Base-by-base conservation (phyloP, 1,284 basidiomycete genomes). In the Cystobasidium slooffiae region DNA sequence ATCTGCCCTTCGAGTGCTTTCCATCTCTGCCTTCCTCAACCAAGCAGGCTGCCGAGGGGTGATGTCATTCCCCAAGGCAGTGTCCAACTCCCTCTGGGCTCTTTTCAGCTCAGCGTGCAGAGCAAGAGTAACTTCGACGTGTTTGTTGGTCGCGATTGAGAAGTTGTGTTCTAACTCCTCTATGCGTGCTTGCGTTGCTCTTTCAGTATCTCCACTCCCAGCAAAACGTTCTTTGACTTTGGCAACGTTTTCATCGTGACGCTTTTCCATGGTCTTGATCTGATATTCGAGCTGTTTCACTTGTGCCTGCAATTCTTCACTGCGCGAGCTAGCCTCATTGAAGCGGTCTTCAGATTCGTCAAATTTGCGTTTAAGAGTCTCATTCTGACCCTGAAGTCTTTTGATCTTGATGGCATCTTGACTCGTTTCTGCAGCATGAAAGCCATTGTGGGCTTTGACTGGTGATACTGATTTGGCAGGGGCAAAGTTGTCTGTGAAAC, bases 301-400 rank as follows among this genome's bases (percentile, higher is more conserved):
- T 22, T 53, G 39, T 9, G 56, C 58, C 31, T 63, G n/a, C 6
- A 51, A n/a, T 10, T 44, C 52, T 18, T 53, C 64, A 31, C 49
- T 31, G 31, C 31, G 47, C 24, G 24, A 20, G 14, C 47, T 66
- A 1, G 64, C 64, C 43, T 66, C 64, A n/a, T 66, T 47, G 44
- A 66, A 66, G 64, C 64, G 64, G 37, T 66, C 64, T 43, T 66
- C 64, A 12, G 64, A 43, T 49, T 66, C 64, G 18, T 66, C 41
- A 5, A 22, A 43, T 43, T 47, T 49, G 12, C 53, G 49, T 22
- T 47, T 51, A 5, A 66, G 39, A 43, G 10, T 53, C 8, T 16
- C 39, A 22, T 39, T 43, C 39, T 66, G 64, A 41, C 16, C 24
- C 18, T 52, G 64, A 12, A 66, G 20, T 16, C 46, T 6, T 37